Base-by-base conservation (phyloP, 1,284 basidiomycete genomes). In the Abortiporus biennis region DNA sequence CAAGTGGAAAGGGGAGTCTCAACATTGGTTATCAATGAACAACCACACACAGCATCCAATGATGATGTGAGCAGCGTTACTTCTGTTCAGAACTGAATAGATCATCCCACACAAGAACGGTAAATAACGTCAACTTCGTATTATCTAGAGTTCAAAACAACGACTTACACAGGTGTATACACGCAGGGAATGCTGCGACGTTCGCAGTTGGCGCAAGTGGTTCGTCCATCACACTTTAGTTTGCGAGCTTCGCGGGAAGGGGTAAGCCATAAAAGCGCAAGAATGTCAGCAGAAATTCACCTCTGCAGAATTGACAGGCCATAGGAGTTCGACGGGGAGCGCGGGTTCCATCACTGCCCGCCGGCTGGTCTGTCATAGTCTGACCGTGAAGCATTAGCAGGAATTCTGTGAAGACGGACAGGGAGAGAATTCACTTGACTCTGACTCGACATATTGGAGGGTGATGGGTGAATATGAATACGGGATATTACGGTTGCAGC, bases 201-300 rank as follows among this genome's bases (percentile, higher is more conserved):
- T 39, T 57, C 53, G 49, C 59, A 61, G 46, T 61, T 58, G 13
- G 50, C 54, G 43, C 59, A 61, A 6, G 54, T 59, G 37, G 51
- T 36, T 24, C 59, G 56, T 38, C 59, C 59, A 45, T 61, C 59
- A 44, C 59, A 61, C 35, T 61, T 61, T 22, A 61, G 49, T 46
- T 61, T 61, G 22, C 59, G 51, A 15, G 57, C 59, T 61, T 42
- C 34, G 30, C 17, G 31, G 3, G 17, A 20, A 27, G 43, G 22
- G 16, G 34, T 37, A 16, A 33, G 43, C 12, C 29, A 23, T 27
- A 21, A 11, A 15, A 16, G 34, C 4, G 27, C 37, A 27, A 20
- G 12, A 23, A 5, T 12, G 9, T 9, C 36, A 19, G 19, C 8
- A 24, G 23, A 19, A 6, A 38, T 30, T 36, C n/a, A 58, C 56